Percentiles rank a stretch among this genome's conserved stretches.
These are phyloP conservation scores for Takakia lepidozioides DNA, from an alignment of 225 moss, liverwort and hornwort species.

Conservation along the genomic window DNA sequence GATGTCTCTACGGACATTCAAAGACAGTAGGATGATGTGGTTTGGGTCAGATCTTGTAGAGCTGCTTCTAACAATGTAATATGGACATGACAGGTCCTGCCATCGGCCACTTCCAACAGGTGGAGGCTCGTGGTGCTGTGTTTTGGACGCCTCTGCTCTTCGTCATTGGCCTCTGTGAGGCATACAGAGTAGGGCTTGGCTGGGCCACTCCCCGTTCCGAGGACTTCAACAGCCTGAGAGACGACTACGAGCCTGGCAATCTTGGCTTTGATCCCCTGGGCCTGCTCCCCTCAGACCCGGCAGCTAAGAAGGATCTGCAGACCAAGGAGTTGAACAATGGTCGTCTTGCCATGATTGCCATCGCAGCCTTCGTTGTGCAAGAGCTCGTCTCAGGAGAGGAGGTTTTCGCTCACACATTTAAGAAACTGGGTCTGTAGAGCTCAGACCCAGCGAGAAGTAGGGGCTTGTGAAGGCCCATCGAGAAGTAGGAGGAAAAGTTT, in stretches of 20 bases:
- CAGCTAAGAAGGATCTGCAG: slow-evolving; percentile 31
- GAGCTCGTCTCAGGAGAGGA: slow-evolving; percentile 57
- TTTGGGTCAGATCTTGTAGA: no score
- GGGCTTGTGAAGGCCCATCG: no score
- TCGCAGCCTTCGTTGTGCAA: slow-evolving; percentile 62
- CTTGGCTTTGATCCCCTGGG: slow-evolving; percentile 74
- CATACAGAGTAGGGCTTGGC: slow-evolving; percentile 51
- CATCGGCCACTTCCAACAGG: slow-evolving; percentile 74
- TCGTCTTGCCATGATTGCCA: slow-evolving; percentile 74
- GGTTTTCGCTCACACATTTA: slow-evolving; percentile 41
- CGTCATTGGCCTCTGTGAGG: slow-evolving; percentile 29
- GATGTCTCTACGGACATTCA: no score
- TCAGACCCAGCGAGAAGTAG: no score
- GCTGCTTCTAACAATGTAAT: no score
- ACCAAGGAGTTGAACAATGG: slow-evolving; percentile 73
- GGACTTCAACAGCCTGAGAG: slow-evolving; percentile 44
- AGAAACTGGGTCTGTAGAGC: slow-evolving; percentile 25
- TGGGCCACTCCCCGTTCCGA: slow-evolving; percentile 52
- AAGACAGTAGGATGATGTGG: no score
- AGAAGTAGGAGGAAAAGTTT: no score
- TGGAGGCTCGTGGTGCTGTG: slow-evolving; percentile 59
- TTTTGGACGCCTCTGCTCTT: slow-evolving; percentile 61
- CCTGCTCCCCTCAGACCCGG: slow-evolving; percentile 39
- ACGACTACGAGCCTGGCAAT: slow-evolving; percentile 69
- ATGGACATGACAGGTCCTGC: slow-evolving; percentile 52